Conservation (phyloP, 345 rosid genomes). For the Raphanus raphanistrum region DNA sequence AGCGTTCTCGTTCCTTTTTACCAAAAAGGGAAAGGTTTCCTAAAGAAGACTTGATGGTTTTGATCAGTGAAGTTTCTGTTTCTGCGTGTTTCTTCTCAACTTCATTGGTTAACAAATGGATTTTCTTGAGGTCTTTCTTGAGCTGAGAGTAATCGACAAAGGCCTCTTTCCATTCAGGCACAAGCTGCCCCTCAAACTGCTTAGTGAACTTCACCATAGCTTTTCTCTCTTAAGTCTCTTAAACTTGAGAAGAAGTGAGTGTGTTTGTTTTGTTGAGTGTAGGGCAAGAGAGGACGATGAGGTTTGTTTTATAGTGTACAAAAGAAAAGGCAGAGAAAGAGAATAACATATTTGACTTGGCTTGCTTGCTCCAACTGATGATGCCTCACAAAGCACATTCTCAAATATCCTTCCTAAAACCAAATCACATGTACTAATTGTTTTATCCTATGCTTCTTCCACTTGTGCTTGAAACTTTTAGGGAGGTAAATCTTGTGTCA, state of each 20-base stretch:
- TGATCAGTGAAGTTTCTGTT: constrained; percentile 29
- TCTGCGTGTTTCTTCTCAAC: constrained; percentile 24
- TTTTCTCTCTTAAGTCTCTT: constrained; percentile 21
- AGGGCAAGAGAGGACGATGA: constrained; percentile 37
- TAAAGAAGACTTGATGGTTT: constrained; percentile 48
- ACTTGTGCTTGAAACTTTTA: constrained; percentile 49
- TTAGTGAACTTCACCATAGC: constrained; percentile 84
- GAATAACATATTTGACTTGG: constrained; percentile 38
- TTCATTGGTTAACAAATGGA: constrained; percentile 41
- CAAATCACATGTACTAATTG: constrained; percentile 14
- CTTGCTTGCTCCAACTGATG: constrained; percentile 37
- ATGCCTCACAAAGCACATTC: constrained; percentile 57
- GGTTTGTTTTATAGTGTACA: constrained; percentile 45
- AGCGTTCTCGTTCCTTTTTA: constrained; percentile 45
- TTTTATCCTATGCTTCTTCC: constrained; percentile 58
- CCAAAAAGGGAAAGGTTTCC: constrained; percentile 47
- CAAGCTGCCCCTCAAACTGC: constrained; percentile 89
- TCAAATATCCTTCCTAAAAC: constrained; percentile 51
- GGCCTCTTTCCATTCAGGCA: constrained; percentile 99
- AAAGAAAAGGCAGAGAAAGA: constrained; percentile 11
- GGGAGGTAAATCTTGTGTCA: constrained; percentile 17
- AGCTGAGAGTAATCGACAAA: constrained; percentile 91
- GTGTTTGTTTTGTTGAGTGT: constrained; percentile 43
- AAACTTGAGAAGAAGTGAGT: constrained; percentile 6
- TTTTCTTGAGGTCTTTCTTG: constrained; percentile 75